Evolutionary conservation across 2,329 filamentous ascomycete genomes (phyloP).

Genomic region (Davidsoniella australis): DNA sequence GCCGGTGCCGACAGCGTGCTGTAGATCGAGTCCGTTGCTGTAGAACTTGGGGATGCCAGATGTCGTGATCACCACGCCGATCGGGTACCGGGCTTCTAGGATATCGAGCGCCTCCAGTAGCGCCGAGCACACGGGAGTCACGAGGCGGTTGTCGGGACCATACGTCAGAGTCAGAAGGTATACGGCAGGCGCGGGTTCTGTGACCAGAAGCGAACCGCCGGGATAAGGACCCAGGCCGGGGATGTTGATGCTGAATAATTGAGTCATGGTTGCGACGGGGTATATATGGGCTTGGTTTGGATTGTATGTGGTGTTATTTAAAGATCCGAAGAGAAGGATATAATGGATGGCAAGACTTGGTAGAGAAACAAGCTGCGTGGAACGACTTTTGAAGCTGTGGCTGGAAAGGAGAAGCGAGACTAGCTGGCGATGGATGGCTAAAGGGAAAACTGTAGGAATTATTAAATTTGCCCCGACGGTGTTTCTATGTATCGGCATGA

Average conservation of each 20-base stretch:
- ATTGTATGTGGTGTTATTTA: neutral
- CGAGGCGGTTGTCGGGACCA: slow-evolving; percentile 61
- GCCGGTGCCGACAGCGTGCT: slow-evolving; percentile 41
- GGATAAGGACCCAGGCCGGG: slow-evolving; percentile 25
- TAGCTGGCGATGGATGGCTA: too few species aligned
- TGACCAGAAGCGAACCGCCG: slow-evolving; percentile 45
- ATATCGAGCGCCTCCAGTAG: slow-evolving; percentile 58
- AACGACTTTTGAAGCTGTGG: neutral
- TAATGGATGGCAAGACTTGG: neutral
- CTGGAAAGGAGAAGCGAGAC: neutral
- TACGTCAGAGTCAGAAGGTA: slow-evolving; percentile 59
- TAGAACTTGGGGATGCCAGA: slow-evolving; percentile 64
- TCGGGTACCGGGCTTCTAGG: slow-evolving; percentile 43
- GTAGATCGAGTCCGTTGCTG: slow-evolving; percentile 65
- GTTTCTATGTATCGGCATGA: too few species aligned
- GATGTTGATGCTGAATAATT: slow-evolving; percentile 44
- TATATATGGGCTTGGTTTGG: neutral
- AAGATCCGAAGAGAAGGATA: neutral
- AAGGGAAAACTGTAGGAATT: too few species aligned
- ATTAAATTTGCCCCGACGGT: too few species aligned
- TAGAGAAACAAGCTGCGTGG: neutral
- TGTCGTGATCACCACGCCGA: slow-evolving; percentile 65
- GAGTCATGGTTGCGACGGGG: slow-evolving; percentile 7
- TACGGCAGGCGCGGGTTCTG: slow-evolving; percentile 39
- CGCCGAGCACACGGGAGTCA: slow-evolving; percentile 48